These are phyloP conservation scores for Globisporangium spinosum DNA, from an alignment of 352 stramenopile genomes.

Conservation along the genomic window DNA sequence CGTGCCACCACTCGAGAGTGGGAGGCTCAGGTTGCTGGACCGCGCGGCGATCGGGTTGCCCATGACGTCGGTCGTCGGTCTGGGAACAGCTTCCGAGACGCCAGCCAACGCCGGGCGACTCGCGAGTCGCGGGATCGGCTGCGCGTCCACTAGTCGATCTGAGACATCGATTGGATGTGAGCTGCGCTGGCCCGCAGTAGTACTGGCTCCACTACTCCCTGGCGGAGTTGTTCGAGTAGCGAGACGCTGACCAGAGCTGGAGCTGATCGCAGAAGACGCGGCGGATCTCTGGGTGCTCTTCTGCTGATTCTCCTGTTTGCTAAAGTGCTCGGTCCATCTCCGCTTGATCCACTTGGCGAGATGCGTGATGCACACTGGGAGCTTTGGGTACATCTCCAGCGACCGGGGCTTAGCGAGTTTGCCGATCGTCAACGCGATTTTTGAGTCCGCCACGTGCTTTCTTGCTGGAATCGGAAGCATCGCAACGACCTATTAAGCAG, in stretches of 20 bases:
- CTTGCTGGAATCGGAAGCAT: constrained; percentile 65
- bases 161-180: constrained; percentile 14
- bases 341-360: constrained; percentile 72
- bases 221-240: constrained; percentile 13
- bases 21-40: constrained; percentile 9
- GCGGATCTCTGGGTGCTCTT: constrained; percentile 1
- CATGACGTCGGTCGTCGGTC: constrained; percentile 10
- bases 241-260: constrained; percentile 17
- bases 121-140: constrained; percentile 25
- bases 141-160: constrained; percentile 22
- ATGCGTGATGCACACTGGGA: constrained; percentile 42
- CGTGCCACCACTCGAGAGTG: constrained; percentile 9
- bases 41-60: constrained; percentile 8
- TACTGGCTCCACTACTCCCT: background rate
- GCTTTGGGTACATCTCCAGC: constrained; percentile 24
- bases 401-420: constrained; percentile 41
- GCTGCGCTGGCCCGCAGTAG: background rate
- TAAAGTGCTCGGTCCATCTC: constrained; percentile 58
- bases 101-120: constrained; percentile 13
- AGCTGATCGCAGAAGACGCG: background rate
- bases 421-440: constrained; percentile 62
- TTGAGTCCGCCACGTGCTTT: constrained; percentile 50
- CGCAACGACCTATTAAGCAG: constrained; percentile 43
- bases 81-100: background rate
- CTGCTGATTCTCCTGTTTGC: constrained; percentile 15